Evolutionary conservation across 768 basidiomycete species (phyloP), one percentile per base, ranked within the genome.

Genomic region (Steccherinum ochraceum): DNA sequence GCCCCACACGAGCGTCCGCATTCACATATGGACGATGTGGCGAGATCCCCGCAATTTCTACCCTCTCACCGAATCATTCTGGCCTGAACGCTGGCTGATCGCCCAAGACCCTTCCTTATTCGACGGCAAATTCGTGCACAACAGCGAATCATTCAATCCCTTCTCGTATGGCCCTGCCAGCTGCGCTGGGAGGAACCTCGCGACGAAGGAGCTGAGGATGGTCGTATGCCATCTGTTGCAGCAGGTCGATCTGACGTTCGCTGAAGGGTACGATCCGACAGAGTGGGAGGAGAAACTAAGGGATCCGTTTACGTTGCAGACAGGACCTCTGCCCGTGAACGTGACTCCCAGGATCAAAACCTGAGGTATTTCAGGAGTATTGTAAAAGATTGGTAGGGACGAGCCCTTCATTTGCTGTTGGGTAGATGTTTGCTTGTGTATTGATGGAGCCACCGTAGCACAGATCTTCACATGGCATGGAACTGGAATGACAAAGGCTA

Each of bases 21-120:
- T 73, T 27, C 69, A 72, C 3, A 65, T 70, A 18, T 75, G 71
- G 51, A 60, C 63, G 19, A 51, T 76, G 4, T 74, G 76, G 39
- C 72, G 69, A 12, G 69, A 75, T 51, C 64, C 70, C 2, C 67
- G 62, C 24, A 70, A 74, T 53, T 77, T 77, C 56, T 71, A 59
- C 39, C 73, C 71, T 1, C 65, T 25, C 41, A 4, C 49, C 39
- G 41, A 50, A 12, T 42, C 49, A 24, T 50, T 25, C 40, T 50
- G 24, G 5, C 49, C 49, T n/a, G 49, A 50, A 12, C 49, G 49
- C 39, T 50, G 49, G 49, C 49, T 50, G 7, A 50, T 50, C 24
- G 49, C 49, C 21, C 39, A 40, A 24, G 49, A 40, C 5, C 39
- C 30, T 12, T 5, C 49, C 5, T 52, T 62, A 1, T 11, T 11